Conservation (phyloP, 2,329 filamentous ascomycete species). For the Ceratocystis variospora region DNA sequence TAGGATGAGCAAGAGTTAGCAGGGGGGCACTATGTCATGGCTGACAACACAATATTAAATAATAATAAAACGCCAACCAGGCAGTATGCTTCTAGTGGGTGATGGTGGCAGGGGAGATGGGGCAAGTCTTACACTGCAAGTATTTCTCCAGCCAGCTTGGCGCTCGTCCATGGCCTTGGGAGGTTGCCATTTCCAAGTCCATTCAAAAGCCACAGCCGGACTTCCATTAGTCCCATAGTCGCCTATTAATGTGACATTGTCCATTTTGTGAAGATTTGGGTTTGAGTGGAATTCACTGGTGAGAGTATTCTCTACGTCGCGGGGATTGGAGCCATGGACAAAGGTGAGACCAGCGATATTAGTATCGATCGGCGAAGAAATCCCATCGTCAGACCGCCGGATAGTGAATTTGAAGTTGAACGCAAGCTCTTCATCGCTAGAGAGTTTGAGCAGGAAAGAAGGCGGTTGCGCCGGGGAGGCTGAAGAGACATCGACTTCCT, state of each 20-base stretch:
- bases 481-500: neutral
- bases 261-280: slow-evolving; percentile 92
- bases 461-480: neutral
- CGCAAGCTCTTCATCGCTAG: slow-evolving; percentile 79
- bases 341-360: slow-evolving; percentile 81
- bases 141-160: slow-evolving; percentile 87
- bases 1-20: slow-evolving; percentile 26
- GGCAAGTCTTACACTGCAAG: slow-evolving; percentile 57
- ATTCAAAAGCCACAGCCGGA: slow-evolving; percentile 75
- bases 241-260: slow-evolving; percentile 89
- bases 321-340: slow-evolving; percentile 70
- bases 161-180: slow-evolving; percentile 69
- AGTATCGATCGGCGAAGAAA: slow-evolving; percentile 47
- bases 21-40: slow-evolving; percentile 17
- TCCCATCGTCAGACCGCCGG: slow-evolving; percentile 40
- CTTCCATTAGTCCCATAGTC: slow-evolving; percentile 77
- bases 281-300: slow-evolving; percentile 94
- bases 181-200: slow-evolving; percentile 94
- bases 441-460: slow-evolving; percentile 67
- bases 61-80: too few relatives aligned
- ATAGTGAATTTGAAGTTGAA: slow-evolving; percentile 90
- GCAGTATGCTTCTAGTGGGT: neutral
- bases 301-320: slow-evolving; percentile 84
- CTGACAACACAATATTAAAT: too few relatives aligned
- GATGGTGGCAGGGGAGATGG: neutral